Base-by-base conservation (phyloP, 371 early-diverging fungal species). In the Blyttiomyces sp. region DNA sequence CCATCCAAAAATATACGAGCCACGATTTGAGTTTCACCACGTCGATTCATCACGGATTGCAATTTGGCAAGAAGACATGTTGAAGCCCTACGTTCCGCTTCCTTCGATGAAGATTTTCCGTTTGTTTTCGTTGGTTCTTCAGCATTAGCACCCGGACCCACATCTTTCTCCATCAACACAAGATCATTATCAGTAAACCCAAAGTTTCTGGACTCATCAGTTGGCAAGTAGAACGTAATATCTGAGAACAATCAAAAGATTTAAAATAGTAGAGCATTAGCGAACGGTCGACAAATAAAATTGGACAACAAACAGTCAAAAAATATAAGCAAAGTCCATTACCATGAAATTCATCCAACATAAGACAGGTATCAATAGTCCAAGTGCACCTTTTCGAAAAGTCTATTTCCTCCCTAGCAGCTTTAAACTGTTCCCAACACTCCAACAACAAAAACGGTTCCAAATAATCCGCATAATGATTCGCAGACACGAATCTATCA, bases 401-500 rank as follows among this genome's bases (percentile, higher is more conserved):
- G 72, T 66, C 46, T 30, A 66, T 39, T 44, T 87, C 84, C 49
- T 91, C 91, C 34, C 83, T 82, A 0, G 89, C 77, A 9, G 88
- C 80, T 57, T 83, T 67, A 27, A 95, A 63, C 59, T 91, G 91
- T 61, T 84, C 78, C 93, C 94, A 94, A 45, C 86, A 81, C 69
- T 96, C 97, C 6, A 92, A 66, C 17, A 93, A 57, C 42, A 93
- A 52, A 42, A 96, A 64, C 0, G 94, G 94, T 68, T 93, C 93
- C 64, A 95, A 90, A 0, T 74, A 66, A 7, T 59, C 49, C 3
- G 70, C 64, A 63, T 96, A 96, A 42, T 86, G 82, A 7, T 76
- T 63, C 27, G 77, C 79, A 21, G 75, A 69, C 0, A 69, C 56
- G 54, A 91, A 95, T 1, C 35, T 59, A 7, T 84, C 70, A 0